Evolutionary conservation across 2,329 filamentous ascomycete genomes (phyloP), one percentile per base, ranked within the genome.

Genomic region (Plectosphaerella sp.): DNA sequence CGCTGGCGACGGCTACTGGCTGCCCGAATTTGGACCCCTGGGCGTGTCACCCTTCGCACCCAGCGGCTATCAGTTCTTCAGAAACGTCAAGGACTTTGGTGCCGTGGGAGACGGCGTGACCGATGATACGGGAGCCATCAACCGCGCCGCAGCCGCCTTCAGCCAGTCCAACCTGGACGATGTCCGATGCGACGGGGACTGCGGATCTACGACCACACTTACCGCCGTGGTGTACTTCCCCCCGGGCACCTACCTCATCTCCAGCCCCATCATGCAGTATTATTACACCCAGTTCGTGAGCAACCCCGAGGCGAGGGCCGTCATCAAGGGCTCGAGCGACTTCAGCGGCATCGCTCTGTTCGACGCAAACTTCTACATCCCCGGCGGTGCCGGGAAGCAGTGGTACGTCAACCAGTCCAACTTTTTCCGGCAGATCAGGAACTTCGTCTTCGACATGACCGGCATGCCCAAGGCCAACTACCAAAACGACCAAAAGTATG

Each of bases 281-380:
- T 87, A 86, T 64, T 79, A 80, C 55, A 87, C 83, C 5, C 77
- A 84, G 62, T 66, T 87, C n/a, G 74, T 86, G 20, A 47, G 51
- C 35, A 20, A 52, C 47, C 35, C 50, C 20, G 25, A n/a, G 16
- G 15, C 16, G 24, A 20, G 25, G 20, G 33, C 47, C 6, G 22
- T 18, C 18, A 48, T 48, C 25, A 48, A 45, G 36, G 50, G 46
- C 18, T 36, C 33, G 18, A 36, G 24, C 50, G 20, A 51, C 35
- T 52, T 52, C 76, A 73, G 72, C 9, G 87, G 87, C n/a, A 87
- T 89, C 69, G 86, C 83, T 20, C 71, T 91, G 20, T 80, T 91
- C 56, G 86, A 89, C 61, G 73, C 84, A 2, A 83, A 90, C 59
- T 86, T 86, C 0, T 76, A 61, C 48, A 61, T 52, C 8, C 47